Evolutionary conservation across 305 asterid species (phyloP), one percentile per base, ranked within the genome.

Genomic region (Fraxinus baroniana): DNA sequence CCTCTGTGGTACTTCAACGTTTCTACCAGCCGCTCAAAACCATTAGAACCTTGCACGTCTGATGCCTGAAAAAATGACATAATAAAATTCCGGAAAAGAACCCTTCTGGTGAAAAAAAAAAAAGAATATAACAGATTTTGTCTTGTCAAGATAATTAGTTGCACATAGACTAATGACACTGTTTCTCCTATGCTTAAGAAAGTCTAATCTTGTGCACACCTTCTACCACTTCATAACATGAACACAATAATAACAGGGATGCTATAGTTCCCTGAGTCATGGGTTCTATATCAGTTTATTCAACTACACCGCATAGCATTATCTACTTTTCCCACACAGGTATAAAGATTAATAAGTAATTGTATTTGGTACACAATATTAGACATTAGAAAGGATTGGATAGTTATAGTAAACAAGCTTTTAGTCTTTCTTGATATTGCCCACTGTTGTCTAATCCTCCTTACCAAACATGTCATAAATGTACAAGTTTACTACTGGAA

Each of bases 21-120:
- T 76, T 86, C 83, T 62, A 86, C 80, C 77, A 88, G 88, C 78
- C 79, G 82, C 28, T 88, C 89, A 18, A 88, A 88, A 68, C 89
- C 89, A 33, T 82, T 78, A 72, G 78, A 86, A 81, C 78, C 86
- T 74, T 79, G 75, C 68, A 41, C 35, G 8, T 84, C 33, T 17
- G 74, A 81, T 22, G 80, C 85, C 90, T 87, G 76, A 75, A 75
- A 12, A 64, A 68, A 20, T 37, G 57, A 78, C 36, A 52, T 12
- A 55, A 32, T 7, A n/a, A 78, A 55, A 78, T 20, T 60, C 70
- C 0, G 5, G 13, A 60, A 20, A 20, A 57, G 68, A 20, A 57
- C 68, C 30, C 4, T 7, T 57, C 30, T 7, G 30, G 68, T 4
- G 13, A 20, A 57, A 18, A 18, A 7, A 10, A 7, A 10, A 28